Conservation (phyloP, 192 early-diverging fungal genomes). For the Lunasporangiospora selenospora region DNA sequence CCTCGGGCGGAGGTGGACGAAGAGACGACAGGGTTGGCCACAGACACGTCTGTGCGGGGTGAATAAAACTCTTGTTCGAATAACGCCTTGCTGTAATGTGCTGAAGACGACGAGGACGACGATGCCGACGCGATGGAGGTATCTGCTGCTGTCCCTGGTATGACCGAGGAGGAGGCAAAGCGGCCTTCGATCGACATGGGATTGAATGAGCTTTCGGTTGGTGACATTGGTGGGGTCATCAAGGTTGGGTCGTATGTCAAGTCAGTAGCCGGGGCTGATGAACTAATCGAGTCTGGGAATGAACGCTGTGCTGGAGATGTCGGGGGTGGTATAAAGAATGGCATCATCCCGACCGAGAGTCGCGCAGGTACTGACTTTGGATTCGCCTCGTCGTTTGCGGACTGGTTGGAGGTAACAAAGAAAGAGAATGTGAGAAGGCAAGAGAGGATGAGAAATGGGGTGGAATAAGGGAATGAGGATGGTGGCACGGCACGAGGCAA, state of each 20-base stretch:
- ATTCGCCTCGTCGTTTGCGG: too few species aligned
- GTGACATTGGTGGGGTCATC: constrained; percentile 47
- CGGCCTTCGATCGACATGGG: constrained; percentile 27
- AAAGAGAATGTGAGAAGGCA: too few species aligned
- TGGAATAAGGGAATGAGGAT: too few species aligned
- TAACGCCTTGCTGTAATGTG: not conserved
- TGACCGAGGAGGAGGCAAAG: too few species aligned
- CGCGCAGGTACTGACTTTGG: constrained; percentile 34
- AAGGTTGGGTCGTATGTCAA: constrained; percentile 14
- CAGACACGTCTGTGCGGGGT: constrained; percentile 5
- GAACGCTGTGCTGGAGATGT: constrained; percentile 2
- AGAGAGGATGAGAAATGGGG: too few species aligned
- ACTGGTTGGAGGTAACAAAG: too few species aligned
- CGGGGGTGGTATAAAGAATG: constrained; percentile 39
- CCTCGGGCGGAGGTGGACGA: not conserved
- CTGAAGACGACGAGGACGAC: not conserved
- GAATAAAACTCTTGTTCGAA: not conserved
- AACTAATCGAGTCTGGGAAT: not conserved
- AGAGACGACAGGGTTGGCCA: not conserved
- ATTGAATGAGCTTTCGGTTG: constrained; percentile 30
- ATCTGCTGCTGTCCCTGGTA: too few species aligned
- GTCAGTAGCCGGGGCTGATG: constrained; percentile 4
- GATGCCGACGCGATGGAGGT: not conserved
- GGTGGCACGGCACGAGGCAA: too few species aligned
- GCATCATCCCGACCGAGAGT: constrained; percentile 40